Base-by-base conservation (phyloP, 306 rosid species). In the Cyclanthera cordifolia region DNA sequence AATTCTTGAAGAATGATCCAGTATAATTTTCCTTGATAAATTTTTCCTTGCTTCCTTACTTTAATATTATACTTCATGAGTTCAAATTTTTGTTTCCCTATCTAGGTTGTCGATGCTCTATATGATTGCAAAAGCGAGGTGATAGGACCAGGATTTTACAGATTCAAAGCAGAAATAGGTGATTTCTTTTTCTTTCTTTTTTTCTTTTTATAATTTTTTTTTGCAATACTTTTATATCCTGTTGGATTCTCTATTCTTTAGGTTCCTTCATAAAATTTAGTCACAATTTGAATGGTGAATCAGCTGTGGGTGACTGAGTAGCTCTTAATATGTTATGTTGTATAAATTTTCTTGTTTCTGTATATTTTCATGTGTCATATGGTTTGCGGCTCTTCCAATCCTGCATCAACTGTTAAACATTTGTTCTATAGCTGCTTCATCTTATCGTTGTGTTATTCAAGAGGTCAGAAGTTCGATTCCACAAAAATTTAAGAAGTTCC, bases 111-210 rank as follows among this genome's bases (percentile, higher is more conserved):
- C 49, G 97, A 90, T 85, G 34, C 99, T 52, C 79, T 90, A 72
- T 94, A 90, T 79, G 99, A 94, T 79, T 94, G 96, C 87, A 94
- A 94, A 81, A 88, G 96, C n/a, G 99, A 94, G 85, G 99, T 94
- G 63, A 94, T 94, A 77, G 99, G 99, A 34, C 99, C 99, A 58
- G 97, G 99, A 53, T 90, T 87, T 87, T 94, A 85, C 82, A 78
- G 99, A 77, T 94, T 94, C 74, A 94, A 94, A 77, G 99, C 97
- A 53, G 99, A 94, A 84, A 90, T 94, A 86, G 97, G 99, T 94
- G 34, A 73, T 25, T 43, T 75, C 43, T 71, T 75, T 41, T 54
- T 24, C 10, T 74, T 79, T 2, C n/a, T n/a, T n/a, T n/a, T n/a
- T n/a, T n/a, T 15, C 24, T 66, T 47, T 46, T 2, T 25, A 10